These are phyloP conservation scores for Neurospora sp. DNA, from an alignment of 495 filamentous ascomycete genomes.

Conservation along the genomic window DNA sequence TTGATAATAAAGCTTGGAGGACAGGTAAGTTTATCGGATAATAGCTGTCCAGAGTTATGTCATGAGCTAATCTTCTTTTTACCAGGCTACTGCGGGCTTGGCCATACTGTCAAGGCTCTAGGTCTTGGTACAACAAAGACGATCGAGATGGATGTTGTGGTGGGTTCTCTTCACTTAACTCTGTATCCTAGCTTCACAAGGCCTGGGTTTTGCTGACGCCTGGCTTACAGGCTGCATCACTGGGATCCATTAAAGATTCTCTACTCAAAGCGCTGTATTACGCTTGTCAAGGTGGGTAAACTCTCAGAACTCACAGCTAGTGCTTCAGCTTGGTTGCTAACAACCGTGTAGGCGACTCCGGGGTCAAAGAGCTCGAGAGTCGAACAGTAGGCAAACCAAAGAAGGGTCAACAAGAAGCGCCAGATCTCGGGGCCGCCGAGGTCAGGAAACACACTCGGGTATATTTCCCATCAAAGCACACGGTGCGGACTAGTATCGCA, in stretches of 20 bases:
- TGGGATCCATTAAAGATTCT: constrained; percentile 61
- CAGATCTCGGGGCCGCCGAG: constrained; percentile 16
- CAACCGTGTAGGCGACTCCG: constrained; percentile 44
- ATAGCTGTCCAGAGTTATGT: not conserved
- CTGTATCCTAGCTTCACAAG: not conserved
- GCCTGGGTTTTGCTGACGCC: not conserved
- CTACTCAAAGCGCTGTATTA: constrained; percentile 64
- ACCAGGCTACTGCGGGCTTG: constrained; percentile 53
- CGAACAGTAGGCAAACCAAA: constrained; percentile 21
- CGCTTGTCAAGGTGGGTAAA: constrained; percentile 55
- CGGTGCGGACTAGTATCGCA: constrained; percentile 37
- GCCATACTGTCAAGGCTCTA: constrained; percentile 47
- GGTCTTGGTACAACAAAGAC: constrained; percentile 37
- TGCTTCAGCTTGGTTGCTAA: not conserved
- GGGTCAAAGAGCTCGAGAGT: constrained; percentile 44
- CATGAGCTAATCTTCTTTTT: not conserved
- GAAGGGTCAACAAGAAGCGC: constrained; percentile 26
- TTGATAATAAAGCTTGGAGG: constrained; percentile 38
- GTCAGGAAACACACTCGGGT: constrained; percentile 53
- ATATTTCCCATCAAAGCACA: constrained; percentile 74
- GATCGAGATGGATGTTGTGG: constrained; percentile 52
- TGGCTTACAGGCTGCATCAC: constrained; percentile 52
- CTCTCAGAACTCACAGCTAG: not conserved
- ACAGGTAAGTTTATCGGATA: constrained; percentile 40
- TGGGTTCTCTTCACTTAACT: constrained; percentile 15